A percentile compares a stretch with the other conserved stretches of the same genome.
Conservation (phyloP, 2,329 filamentous ascomycete species). For the Alternaria ethzedia region DNA sequence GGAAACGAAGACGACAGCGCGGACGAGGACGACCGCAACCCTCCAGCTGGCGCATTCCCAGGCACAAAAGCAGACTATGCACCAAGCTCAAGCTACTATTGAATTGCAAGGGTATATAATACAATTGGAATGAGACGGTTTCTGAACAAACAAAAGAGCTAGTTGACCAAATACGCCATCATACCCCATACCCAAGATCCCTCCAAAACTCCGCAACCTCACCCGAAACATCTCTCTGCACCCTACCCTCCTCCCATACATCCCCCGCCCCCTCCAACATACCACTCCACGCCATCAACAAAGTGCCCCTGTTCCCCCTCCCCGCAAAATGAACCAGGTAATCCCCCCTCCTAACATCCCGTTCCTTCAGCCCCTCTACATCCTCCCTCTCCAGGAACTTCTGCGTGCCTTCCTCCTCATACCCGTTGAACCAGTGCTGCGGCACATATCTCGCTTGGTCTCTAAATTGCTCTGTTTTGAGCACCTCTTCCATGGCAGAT, state of each 20-base stretch:
- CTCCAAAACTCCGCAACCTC: slow-evolving; percentile 34
- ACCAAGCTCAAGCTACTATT: slow-evolving; percentile 41
- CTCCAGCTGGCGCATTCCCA: slow-evolving; percentile 46
- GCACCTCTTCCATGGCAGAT: slow-evolving; percentile 49
- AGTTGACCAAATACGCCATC: not conserved
- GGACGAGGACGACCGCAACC: slow-evolving; percentile 42
- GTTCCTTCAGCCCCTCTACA: slow-evolving; percentile 45
- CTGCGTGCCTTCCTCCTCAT: slow-evolving; percentile 39
- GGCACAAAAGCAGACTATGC: slow-evolving; percentile 43
- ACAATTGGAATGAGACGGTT: not conserved
- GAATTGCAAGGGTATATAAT: slow-evolving; percentile 7
- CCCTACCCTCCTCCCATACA: slow-evolving; percentile 30
- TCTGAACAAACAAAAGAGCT: not conserved
- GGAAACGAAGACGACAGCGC: slow-evolving; percentile 46
- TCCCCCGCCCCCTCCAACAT: slow-evolving; percentile 21
- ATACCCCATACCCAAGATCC: not conserved
- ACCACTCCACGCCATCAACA: slow-evolving; percentile 46
- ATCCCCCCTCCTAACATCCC: slow-evolving; percentile 50
- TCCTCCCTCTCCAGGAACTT: slow-evolving; percentile 28
- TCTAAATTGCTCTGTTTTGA: slow-evolving; percentile 43
- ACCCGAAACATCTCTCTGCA: slow-evolving; percentile 31
- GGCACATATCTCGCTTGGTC: slow-evolving; percentile 45
- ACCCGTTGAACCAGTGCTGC: slow-evolving; percentile 55
- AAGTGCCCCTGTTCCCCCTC: slow-evolving; percentile 37
- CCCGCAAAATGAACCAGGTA: slow-evolving; percentile 55